Base-by-base conservation (phyloP, 2,329 filamentous ascomycete genomes). In the Hypoxylon sp. region DNA sequence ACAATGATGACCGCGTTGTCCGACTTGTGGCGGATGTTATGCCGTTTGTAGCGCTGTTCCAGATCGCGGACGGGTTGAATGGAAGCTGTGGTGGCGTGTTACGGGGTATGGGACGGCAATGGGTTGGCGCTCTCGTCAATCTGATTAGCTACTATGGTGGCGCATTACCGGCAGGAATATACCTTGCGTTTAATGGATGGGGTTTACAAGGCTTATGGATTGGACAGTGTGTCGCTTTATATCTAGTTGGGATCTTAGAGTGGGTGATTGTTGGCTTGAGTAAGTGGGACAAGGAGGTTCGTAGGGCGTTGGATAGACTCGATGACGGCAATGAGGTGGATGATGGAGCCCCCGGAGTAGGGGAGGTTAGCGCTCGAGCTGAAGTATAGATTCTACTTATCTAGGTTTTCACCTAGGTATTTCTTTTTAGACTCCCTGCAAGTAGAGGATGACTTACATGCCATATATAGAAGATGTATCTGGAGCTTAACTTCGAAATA, bases 1-100 rank as follows among this genome's bases (percentile, higher is more conserved):
- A 94, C 74, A 87, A 94, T 69, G 93, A 97, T 73, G 80, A 87
- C 19, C 80, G 85, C 0, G 94, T 97, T 0, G 85, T 97, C 47
- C 82, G 78, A 8, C 86, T 97, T 0, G 94, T 94, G 0, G 88
- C 91, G 0, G 82, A 90, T 14, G 91, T 97, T 26, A 90, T 97
- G 84, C 94, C 94, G 0, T 95, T 90, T 74, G 94, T 97, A 0
- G 94, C 94, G 0, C 83, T 97, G 2, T 97, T 97, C 80, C 94
- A 97, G 81, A 94, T 97, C 66, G 93, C 94, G 0, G 94, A 97
- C 77, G 94, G 94, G 0, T 81, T 97, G 35, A 96, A 96, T 74
- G 93, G 94, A 0, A 92, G 89, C 66, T 97, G 94, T 76, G 94
- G 94, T 1, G 94, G 94, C 1, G 89, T 90, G 19, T 81, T 97